These are phyloP conservation scores for Fagus sylvatica DNA, from an alignment of 306 rosid genomes.

Conservation along the genomic window DNA sequence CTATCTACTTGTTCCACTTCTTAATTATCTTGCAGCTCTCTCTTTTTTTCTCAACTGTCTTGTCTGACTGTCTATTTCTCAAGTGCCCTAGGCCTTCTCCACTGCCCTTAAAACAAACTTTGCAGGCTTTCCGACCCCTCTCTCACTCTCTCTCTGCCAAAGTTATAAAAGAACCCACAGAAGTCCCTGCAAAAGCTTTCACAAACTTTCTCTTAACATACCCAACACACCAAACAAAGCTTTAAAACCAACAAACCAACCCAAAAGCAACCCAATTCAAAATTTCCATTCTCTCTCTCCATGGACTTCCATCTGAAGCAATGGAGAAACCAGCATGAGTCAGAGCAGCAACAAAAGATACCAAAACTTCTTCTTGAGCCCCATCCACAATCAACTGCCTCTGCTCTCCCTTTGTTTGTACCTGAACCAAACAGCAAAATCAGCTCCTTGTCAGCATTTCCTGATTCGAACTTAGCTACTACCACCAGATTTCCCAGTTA, in stretches of 20 bases:
- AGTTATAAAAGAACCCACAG: constrained; percentile 44
- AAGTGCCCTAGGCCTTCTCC: constrained; percentile 66
- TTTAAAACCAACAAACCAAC: constrained; percentile 13
- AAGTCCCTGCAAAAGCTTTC: constrained; percentile 37
- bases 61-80: constrained; percentile 82
- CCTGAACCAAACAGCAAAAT: constrained; percentile 64
- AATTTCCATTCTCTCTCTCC: background rate
- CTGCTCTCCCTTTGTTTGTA: constrained; percentile 73
- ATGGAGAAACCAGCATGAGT: constrained; percentile 87
- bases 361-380: constrained; percentile 66
- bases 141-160: constrained; percentile 40
- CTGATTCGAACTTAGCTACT: constrained; percentile 48
- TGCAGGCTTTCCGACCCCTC: constrained; percentile 61
- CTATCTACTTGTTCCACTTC: constrained; percentile 15
- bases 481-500: constrained; percentile 63
- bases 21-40: constrained; percentile 5
- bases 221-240: constrained; percentile 30
- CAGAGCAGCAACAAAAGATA: constrained; percentile 62
- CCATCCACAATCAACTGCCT: constrained; percentile 45
- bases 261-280: constrained; percentile 14
- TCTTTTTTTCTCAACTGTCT: constrained; percentile 63
- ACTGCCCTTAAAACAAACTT: constrained; percentile 63
- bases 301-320: constrained; percentile 90
- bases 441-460: constrained; percentile 51
- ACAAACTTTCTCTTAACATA: constrained; percentile 46